These are phyloP conservation scores for Senecio squalidus DNA, from an alignment of 140 eudicot genomes.

Conservation along the genomic window DNA sequence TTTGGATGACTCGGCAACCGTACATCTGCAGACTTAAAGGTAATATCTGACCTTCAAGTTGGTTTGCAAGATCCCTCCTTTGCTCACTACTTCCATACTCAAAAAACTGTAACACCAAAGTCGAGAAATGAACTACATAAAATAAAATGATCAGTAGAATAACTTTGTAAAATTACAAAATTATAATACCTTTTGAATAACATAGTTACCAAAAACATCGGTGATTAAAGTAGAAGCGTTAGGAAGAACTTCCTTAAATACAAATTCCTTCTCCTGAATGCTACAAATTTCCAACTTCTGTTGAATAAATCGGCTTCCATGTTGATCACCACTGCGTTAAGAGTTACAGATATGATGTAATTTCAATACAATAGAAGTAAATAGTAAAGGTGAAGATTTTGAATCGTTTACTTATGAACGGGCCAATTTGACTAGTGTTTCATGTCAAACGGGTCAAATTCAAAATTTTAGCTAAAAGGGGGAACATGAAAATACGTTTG, in stretches of 20 bases:
- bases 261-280: slow-evolving; percentile 55
- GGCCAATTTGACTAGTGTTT: slow-evolving; percentile 3
- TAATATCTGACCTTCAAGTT: slow-evolving; percentile 62
- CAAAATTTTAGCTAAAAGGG: background rate
- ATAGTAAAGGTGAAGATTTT: background rate
- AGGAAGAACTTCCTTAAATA: slow-evolving; percentile 72
- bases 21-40: slow-evolving; percentile 91
- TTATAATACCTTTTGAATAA: slow-evolving; percentile 69
- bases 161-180: background rate
- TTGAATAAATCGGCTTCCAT: slow-evolving; percentile 87
- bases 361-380: slow-evolving; percentile 2
- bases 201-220: slow-evolving; percentile 90
- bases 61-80: slow-evolving; percentile 68
- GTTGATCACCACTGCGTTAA: slow-evolving; percentile 67
- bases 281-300: slow-evolving; percentile 71
- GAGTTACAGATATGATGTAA: slow-evolving; percentile 13
- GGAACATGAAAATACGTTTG: background rate
- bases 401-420: background rate
- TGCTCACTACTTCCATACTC: slow-evolving; percentile 84
- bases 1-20: slow-evolving; percentile 95
- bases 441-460: background rate
- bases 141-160: background rate
- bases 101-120: slow-evolving; percentile 52
- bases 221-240: slow-evolving; percentile 63
- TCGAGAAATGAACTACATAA: background rate